A percentile compares a stretch with the other conserved stretches of the same genome.
Conservation (phyloP, 768 basidiomycete genomes). For the Leccinum longicurvipes region DNA sequence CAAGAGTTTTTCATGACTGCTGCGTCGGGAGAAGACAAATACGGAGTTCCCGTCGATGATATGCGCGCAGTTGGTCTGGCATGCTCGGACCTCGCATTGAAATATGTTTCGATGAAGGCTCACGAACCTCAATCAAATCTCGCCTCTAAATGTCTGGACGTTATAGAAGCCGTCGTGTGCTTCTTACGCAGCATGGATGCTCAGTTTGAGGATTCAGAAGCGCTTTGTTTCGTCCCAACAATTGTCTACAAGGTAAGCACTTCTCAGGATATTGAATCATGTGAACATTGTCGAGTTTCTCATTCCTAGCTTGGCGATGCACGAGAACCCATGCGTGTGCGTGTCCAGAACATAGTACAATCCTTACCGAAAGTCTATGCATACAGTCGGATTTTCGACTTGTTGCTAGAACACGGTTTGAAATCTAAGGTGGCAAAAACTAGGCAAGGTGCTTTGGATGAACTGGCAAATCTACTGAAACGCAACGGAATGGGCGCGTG, state of each 20-base stretch:
- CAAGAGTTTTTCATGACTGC: conserved; percentile 71
- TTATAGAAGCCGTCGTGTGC: conserved; percentile 72
- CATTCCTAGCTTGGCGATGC: conserved; percentile 81
- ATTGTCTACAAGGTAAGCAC: conserved; percentile 78
- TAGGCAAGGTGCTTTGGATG: conserved; percentile 82
- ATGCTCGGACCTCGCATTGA: conserved; percentile 88
- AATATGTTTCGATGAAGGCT: conserved; percentile 88
- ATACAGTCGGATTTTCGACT: conserved; percentile 86
- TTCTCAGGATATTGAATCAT: background rate
- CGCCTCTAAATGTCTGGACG: conserved; percentile 82
- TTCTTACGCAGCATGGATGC: conserved; percentile 72
- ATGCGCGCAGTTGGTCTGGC: conserved; percentile 68
- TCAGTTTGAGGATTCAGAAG: conserved; percentile 84
- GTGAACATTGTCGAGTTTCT: conserved; percentile 1
- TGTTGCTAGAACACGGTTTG: conserved; percentile 84
- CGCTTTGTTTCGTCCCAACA: conserved; percentile 83
- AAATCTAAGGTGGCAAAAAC: conserved; percentile 91
- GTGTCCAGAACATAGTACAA: conserved; percentile 84
- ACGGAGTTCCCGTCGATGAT: conserved; percentile 42
- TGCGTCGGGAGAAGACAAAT: conserved; percentile 53
- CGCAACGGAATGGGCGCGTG: conserved; percentile 80
- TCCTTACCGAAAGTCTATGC: conserved; percentile 87
- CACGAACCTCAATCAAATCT: conserved; percentile 92
- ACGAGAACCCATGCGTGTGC: conserved; percentile 72
- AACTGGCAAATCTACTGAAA: conserved; percentile 72